These are phyloP conservation scores for Seiridium unicorne DNA, from an alignment of 2,329 filamentous ascomycete species.

Conservation along the genomic window DNA sequence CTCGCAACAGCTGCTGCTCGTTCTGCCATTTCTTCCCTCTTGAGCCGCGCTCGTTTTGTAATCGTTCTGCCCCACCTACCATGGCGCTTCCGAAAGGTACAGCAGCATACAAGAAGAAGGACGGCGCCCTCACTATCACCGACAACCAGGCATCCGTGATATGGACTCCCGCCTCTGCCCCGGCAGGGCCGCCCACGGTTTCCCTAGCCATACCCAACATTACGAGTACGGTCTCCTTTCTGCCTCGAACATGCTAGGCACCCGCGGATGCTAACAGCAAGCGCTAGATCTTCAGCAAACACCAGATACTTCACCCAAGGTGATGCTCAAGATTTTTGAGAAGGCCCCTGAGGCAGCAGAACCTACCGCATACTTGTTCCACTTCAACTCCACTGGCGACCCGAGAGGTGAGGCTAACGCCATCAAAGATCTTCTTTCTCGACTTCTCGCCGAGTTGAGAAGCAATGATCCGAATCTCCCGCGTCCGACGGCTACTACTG, in stretches of 20 bases:
- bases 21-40: too few species aligned
- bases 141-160: conserved; percentile 71
- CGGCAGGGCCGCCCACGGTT: conserved; percentile 61
- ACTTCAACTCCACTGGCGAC: conserved; percentile 75
- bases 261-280: conserved; percentile 12
- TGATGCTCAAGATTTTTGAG: conserved; percentile 90
- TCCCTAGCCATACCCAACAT: conserved; percentile 73
- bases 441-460: conserved; percentile 71
- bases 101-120: conserved; percentile 91
- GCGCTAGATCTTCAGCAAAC: conserved; percentile 86
- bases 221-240: conserved; percentile 61
- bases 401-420: conserved; percentile 82
- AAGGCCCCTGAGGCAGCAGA: conserved; percentile 59
- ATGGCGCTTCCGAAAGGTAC: conserved; percentile 65
- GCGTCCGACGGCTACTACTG: conserved; percentile 38
- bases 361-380: conserved; percentile 76
- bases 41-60: too few species aligned
- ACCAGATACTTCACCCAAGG: conserved; percentile 80
- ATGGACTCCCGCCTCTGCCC: conserved; percentile 72
- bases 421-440: conserved; percentile 79
- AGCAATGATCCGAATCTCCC: conserved; percentile 49
- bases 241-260: not conserved
- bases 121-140: conserved; percentile 77
- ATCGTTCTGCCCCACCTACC: not conserved
- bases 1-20: too few species aligned